phyloP scores from a whole-genome alignment of 2,329 filamentous ascomycete species.

The Pseudocercospora musae region DNA sequence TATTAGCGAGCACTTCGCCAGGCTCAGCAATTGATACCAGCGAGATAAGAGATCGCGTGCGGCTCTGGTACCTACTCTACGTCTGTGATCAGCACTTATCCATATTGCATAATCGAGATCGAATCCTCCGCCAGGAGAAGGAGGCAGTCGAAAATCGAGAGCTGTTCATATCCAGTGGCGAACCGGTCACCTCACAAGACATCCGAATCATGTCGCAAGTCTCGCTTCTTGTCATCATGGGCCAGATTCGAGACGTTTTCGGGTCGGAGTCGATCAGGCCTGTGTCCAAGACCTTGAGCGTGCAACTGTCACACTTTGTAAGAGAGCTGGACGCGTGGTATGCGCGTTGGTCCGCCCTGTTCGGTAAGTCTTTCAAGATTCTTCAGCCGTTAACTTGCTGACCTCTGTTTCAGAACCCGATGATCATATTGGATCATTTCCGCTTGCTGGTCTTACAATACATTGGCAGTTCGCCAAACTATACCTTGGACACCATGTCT shows the following conservation, averaged over 20 bases:
- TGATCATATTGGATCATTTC: conserved; percentile 38
- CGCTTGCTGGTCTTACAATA: conserved; percentile 41
- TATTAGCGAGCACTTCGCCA: conserved; percentile 4
- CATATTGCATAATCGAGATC: conserved; percentile 58
- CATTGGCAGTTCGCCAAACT: conserved; percentile 55
- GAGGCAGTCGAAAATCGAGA: conserved; percentile 57
- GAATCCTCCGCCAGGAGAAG: conserved; percentile 56
- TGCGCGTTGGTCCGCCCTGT: conserved; percentile 6
- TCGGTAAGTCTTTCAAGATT: background rate
- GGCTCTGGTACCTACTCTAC: conserved; percentile 62
- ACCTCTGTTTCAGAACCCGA: conserved; percentile 36
- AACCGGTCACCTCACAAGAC: conserved; percentile 51
- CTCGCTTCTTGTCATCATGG: conserved; percentile 56
- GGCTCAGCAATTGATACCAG: conserved; percentile 28
- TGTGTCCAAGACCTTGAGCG: conserved; percentile 50
- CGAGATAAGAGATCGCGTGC: conserved; percentile 51
- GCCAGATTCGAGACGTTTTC: conserved; percentile 54
- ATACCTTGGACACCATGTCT: conserved; percentile 50
- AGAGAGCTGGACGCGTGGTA: conserved; percentile 51
- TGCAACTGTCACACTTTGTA: conserved; percentile 47
- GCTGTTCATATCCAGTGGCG: conserved; percentile 51
- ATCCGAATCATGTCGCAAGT: conserved; percentile 58
- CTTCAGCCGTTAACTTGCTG: conserved; percentile 15
- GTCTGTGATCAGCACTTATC: conserved; percentile 65
- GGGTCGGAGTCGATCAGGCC: conserved; percentile 54